phyloP scores from a whole-genome alignment of 768 basidiomycete genomes.

The Mycena sanguinolenta region DNA sequence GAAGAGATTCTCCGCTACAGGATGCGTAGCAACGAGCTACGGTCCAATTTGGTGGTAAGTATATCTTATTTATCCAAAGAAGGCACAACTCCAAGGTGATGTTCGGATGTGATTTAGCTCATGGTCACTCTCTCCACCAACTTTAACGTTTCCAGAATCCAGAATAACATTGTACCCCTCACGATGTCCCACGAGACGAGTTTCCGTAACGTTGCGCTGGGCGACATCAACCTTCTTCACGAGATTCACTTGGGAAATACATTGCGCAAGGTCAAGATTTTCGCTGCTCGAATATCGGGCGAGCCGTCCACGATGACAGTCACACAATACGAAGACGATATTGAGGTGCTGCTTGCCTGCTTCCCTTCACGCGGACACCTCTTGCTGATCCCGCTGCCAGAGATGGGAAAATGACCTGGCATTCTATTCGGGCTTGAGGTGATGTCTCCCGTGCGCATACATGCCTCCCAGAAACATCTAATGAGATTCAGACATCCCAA shows the following conservation, averaged over 20 bases:
- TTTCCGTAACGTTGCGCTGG: conserved; percentile 19
- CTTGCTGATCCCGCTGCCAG: no score
- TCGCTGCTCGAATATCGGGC: conserved; percentile 18
- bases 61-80: background rate
- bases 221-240: conserved; percentile 26
- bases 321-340: conserved; percentile 13
- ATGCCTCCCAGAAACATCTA: no score
- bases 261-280: conserved; percentile 17
- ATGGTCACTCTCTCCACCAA: background rate
- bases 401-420: conserved; percentile 7
- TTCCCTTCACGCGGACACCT: background rate
- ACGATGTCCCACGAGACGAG: no score
- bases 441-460: no score
- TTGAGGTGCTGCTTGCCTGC: background rate
- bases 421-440: background rate
- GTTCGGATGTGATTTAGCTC: background rate
- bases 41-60: conserved; percentile 1
- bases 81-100: no score
- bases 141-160: background rate
- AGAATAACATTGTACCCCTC: no score
- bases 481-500: conserved; percentile 12
- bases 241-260: conserved; percentile 1
- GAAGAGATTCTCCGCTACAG: conserved; percentile 9
- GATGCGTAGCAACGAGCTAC: conserved; percentile 7
- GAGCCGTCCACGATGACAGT: conserved; percentile 11